phyloP scores from a whole-genome alignment of 2,329 filamentous ascomycete species.

The Setomelanomma holmii region DNA sequence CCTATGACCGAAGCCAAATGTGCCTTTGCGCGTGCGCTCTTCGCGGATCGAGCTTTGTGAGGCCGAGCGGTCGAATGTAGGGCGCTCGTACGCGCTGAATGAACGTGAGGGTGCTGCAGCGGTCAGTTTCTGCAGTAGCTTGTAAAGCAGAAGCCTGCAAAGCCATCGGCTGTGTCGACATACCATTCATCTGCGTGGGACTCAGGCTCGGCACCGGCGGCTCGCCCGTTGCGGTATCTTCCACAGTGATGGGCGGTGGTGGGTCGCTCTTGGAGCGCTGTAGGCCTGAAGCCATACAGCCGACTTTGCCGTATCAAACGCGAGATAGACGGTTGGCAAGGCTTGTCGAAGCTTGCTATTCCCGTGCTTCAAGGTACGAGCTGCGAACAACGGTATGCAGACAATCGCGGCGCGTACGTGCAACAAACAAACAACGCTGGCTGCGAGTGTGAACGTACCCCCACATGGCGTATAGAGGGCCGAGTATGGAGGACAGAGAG shows the following conservation, averaged over 20 bases:
- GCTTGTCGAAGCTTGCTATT: constrained; percentile 2
- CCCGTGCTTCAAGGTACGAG: not conserved
- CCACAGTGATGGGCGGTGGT: constrained; percentile 44
- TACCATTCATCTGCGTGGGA: constrained; percentile 23
- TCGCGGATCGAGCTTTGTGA: constrained; percentile 16
- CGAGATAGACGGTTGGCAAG: not conserved
- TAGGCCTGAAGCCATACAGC: constrained; percentile 7
- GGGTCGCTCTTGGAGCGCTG: constrained; percentile 30
- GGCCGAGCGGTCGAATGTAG: constrained; percentile 16
- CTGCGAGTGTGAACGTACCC: not conserved
- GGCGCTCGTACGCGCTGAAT: constrained; percentile 18
- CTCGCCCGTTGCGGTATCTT: constrained; percentile 39
- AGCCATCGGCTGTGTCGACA: constrained; percentile 1
- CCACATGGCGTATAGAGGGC: not conserved
- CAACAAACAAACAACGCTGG: not conserved
- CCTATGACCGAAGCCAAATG: constrained; percentile 32
- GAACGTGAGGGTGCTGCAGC: constrained; percentile 23
- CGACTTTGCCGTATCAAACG: not conserved
- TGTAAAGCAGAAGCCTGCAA: not conserved
- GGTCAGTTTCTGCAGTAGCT: constrained; percentile 3
- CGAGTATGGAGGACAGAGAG: not conserved
- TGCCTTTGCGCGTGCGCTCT: constrained; percentile 20
- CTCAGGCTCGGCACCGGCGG: constrained; percentile 30
- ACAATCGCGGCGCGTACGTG: not conserved
- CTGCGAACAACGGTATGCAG: not conserved